Evolutionary conservation across 2,329 filamentous ascomycete genomes (phyloP), one percentile per base, ranked within the genome.

Genomic region (Reticulascus tulasneorum): DNA sequence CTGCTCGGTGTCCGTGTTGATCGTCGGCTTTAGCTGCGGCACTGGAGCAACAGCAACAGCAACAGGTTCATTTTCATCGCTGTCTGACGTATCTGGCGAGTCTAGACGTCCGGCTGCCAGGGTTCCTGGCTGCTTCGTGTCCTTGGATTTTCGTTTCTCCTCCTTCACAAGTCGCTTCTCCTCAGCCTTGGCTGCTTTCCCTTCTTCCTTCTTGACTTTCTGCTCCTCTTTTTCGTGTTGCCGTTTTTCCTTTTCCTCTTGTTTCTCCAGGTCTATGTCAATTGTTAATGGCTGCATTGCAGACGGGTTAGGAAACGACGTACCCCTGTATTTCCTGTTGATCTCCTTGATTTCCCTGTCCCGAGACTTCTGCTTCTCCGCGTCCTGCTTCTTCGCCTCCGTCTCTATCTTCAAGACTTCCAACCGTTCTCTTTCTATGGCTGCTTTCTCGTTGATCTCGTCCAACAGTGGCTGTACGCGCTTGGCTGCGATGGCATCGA

Each of bases 381-480:
- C 72, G 32, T 79, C 71, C 35, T 80, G 73, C 53, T 82, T 73
- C 49, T 75, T 73, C 45, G 79, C 70, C 39, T 87, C 79, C 42
- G 79, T 69, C 41, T 88, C 83, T 13, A 79, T 56, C 26, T 75
- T 72, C 9, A 76, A 60, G 46, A 81, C 76, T 29, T 80, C 69
- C 42, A 84, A 73, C 40, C 81, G 73, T 31, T 83, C 85, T 24
- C 77, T 71, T 54, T 88, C 82, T 43, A 72, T 71, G 52, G 89
- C 84, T 0, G 86, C 86, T 53, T 82, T 86, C 33, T 86, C 81
- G 35, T 82, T 81, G 44, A 96, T 93, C 46, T 94, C 86, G 47
- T 95, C 83, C 6, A 96, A 59, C 0, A 93, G 79, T 5, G 90
- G 90, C 56, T 91, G 86, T 12, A 96, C 75, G 47, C 82, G 79